A percentile compares a stretch with the other conserved stretches of the same genome.
phyloP scores from a whole-genome alignment of 176 grass and related monocot genomes.

The Echinochloa phyllopogon region DNA sequence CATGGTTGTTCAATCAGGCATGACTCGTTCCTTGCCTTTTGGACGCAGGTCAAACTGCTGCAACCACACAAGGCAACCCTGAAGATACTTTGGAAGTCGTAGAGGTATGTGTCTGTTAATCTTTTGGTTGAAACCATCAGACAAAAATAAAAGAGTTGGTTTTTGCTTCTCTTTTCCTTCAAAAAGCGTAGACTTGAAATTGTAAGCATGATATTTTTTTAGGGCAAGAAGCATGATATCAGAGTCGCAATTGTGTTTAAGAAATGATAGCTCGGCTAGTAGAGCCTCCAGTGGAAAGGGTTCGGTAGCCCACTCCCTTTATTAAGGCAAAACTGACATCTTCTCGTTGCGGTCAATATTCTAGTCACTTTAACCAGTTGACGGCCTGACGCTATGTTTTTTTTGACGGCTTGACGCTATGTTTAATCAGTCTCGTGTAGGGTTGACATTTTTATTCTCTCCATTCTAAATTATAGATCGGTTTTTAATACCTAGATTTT shows the following conservation, averaged over 20 bases:
- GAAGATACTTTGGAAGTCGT: not conserved
- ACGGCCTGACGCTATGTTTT: too few species aligned
- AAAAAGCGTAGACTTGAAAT: not conserved
- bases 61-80: not conserved
- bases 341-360: not conserved
- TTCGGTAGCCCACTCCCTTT: not conserved
- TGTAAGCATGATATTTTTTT: not conserved
- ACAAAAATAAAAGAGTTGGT: not conserved
- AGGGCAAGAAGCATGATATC: not conserved
- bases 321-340: not conserved
- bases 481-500: not conserved
- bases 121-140: not conserved
- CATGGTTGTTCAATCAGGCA: not conserved
- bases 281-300: not conserved
- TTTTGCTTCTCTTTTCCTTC: not conserved
- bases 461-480: too few species aligned
- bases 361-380: not conserved
- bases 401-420: too few species aligned
- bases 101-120: conserved; percentile 34
- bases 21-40: not conserved
- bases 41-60: conserved; percentile 27
- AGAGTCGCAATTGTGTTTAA: too few species aligned
- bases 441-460: not conserved
- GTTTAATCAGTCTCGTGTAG: too few species aligned
- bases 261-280: too few species aligned